A percentile compares a stretch with the other conserved stretches of the same genome.
phyloP scores from a whole-genome alignment of 345 rosid species.

The Trapa incisa region DNA sequence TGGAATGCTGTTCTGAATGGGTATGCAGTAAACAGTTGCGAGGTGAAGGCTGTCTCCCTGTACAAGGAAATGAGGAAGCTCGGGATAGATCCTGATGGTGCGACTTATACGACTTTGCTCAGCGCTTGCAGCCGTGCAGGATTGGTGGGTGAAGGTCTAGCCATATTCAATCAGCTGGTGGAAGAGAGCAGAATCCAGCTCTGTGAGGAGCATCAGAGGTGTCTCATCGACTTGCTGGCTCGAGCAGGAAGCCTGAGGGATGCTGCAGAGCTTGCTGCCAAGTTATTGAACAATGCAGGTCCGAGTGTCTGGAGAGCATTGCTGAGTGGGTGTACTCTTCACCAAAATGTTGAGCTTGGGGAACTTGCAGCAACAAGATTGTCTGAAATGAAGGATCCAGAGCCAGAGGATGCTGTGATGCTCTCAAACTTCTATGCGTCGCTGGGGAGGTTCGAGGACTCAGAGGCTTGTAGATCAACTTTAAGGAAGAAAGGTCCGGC shows the following conservation, averaged over 20 bases:
- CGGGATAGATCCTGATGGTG: constrained; percentile 24
- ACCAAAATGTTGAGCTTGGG: constrained; percentile 27
- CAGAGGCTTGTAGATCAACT: constrained; percentile 27
- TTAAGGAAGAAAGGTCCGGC: constrained; percentile 16
- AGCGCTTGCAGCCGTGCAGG: constrained; percentile 36
- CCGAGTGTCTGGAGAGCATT: constrained; percentile 30
- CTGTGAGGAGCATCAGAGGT: constrained; percentile 22
- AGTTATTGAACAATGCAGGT: constrained; percentile 13
- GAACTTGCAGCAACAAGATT: constrained; percentile 24
- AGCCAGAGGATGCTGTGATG: constrained; percentile 19
- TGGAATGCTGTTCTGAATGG: constrained; percentile 42
- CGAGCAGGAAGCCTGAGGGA: constrained; percentile 31
- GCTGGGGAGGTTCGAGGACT: constrained; percentile 38
- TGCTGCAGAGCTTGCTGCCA: constrained; percentile 13
- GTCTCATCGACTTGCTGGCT: constrained; percentile 29
- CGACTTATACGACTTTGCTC: constrained; percentile 24
- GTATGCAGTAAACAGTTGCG: constrained; percentile 25
- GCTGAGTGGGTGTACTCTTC: constrained; percentile 26
- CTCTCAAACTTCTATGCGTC: constrained; percentile 36
- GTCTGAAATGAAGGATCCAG: constrained; percentile 13
- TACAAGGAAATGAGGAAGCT: constrained; percentile 24
- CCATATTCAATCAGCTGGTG: constrained; percentile 25
- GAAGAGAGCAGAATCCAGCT: constrained; percentile 24
- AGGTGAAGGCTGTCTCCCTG: constrained; percentile 24
- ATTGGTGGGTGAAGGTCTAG: constrained; percentile 24